These are phyloP conservation scores for Kalaharituber pfeilii DNA, from an alignment of 2,329 filamentous ascomycete genomes.

Conservation along the genomic window DNA sequence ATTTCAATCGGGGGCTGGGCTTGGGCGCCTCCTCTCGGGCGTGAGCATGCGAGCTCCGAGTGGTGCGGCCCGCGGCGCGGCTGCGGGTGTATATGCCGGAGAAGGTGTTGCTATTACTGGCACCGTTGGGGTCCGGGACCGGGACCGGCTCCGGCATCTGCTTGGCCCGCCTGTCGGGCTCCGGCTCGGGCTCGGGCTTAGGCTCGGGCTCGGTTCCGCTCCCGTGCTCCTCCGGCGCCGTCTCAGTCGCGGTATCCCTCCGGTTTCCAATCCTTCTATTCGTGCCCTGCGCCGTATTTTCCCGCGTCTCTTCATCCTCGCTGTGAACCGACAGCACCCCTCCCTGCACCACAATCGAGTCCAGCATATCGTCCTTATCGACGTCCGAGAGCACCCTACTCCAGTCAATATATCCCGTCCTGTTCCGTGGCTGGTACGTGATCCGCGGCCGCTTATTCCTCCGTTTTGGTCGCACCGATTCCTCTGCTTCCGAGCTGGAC, in stretches of 20 bases:
- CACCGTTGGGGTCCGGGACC: no score
- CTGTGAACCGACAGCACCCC: not conserved
- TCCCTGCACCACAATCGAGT: not conserved
- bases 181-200: no score
- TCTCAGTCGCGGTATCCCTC: not conserved
- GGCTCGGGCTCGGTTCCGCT: no score
- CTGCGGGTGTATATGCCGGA: no score
- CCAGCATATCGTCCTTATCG: not conserved
- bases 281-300: not conserved
- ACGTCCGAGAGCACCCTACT: not conserved
- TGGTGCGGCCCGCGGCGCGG: no score
- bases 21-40: no score
- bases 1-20: no score
- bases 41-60: no score
- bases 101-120: no score
- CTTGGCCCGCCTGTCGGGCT: no score
- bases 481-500: not conserved
- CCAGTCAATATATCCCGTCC: not conserved
- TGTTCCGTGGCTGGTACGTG: not conserved
- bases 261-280: not conserved
- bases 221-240: no score
- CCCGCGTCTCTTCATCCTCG: not conserved
- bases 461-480: not conserved
- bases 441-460: not conserved
- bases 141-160: no score